Percentiles rank a stretch among this genome's conserved stretches.
Evolutionary conservation across 306 rosid genomes (phyloP).

Genomic region (Vicia sativa): DNA sequence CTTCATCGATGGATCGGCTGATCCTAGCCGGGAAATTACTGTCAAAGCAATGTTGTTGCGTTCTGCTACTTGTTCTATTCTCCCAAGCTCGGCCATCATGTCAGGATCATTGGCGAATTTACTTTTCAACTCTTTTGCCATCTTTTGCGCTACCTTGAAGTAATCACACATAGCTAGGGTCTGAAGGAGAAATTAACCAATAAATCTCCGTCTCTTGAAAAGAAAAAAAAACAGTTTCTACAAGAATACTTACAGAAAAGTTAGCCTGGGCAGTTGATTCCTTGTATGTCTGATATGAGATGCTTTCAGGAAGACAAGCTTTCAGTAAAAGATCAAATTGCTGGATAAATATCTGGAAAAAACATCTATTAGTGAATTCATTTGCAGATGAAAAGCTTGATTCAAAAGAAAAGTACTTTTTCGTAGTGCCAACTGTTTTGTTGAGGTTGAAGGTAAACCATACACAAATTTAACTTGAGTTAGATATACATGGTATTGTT

Average conservation of each 20-base stretch:
- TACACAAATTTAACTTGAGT: no score
- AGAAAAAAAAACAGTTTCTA: background rate
- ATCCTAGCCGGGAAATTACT: slow-evolving; percentile 66
- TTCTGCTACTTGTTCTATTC: slow-evolving; percentile 90
- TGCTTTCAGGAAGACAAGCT: slow-evolving; percentile 82
- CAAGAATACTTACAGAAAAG: slow-evolving; percentile 66
- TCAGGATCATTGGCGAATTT: slow-evolving; percentile 76
- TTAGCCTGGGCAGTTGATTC: slow-evolving; percentile 58
- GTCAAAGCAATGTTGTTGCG: slow-evolving; percentile 86
- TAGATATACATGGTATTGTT: no score
- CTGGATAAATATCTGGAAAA: slow-evolving; percentile 80
- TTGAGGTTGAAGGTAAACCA: background rate
- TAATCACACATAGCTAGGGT: slow-evolving; percentile 67
- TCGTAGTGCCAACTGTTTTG: background rate
- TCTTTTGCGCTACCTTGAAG: slow-evolving; percentile 90
- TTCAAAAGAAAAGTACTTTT: background rate
- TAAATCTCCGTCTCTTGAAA: slow-evolving; percentile 3
- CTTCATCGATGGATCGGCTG: slow-evolving; percentile 72
- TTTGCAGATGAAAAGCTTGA: slow-evolving; percentile 21
- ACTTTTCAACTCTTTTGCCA: slow-evolving; percentile 77
- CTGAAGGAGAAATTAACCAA: slow-evolving; percentile 46
- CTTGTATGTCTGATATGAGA: slow-evolving; percentile 60
- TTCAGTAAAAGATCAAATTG: slow-evolving; percentile 92
- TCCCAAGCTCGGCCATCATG: slow-evolving; percentile 70
- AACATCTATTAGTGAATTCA: slow-evolving; percentile 13